Conservation (phyloP, 1,284 basidiomycete species). For the Microbotryum lychnidis-dioicae region DNA sequence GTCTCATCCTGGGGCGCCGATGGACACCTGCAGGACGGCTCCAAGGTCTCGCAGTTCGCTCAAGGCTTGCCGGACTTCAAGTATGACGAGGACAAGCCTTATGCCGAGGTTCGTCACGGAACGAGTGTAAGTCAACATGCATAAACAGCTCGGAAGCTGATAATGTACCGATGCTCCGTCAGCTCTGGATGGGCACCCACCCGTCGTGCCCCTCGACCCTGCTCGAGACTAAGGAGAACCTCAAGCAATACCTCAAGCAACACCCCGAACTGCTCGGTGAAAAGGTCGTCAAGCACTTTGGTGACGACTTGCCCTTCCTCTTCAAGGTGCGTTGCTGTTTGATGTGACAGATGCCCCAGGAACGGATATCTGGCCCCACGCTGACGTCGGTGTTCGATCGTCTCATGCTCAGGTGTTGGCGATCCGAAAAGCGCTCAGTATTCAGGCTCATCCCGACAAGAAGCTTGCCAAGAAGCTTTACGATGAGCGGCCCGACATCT, state of each 20-base stretch:
- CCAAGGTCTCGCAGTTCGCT: slow-evolving; percentile 50
- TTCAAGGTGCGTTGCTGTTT: slow-evolving; percentile 59
- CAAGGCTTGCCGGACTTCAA: slow-evolving; percentile 46
- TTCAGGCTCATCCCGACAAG: slow-evolving; percentile 97
- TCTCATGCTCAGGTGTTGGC: slow-evolving; percentile 48
- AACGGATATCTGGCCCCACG: background rate
- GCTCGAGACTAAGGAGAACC: slow-evolving; percentile 43
- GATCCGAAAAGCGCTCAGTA: slow-evolving; percentile 88
- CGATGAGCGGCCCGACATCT: slow-evolving; percentile 66
- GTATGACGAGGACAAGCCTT: slow-evolving; percentile 52
- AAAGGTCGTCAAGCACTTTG: slow-evolving; percentile 55
- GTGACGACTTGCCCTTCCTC: slow-evolving; percentile 72
- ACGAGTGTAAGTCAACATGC: background rate
- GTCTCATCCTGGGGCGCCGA: background rate
- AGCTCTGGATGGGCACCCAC: slow-evolving; percentile 99
- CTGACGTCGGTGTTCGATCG: slow-evolving; percentile 34
- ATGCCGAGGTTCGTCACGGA: slow-evolving; percentile 52
- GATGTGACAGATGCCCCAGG: background rate
- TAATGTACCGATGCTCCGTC: background rate
- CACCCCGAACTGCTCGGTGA: slow-evolving; percentile 59
- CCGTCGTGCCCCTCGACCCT: slow-evolving; percentile 72
- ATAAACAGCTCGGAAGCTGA: background rate
- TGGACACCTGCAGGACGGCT: slow-evolving; percentile 31
- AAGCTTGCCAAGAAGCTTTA: slow-evolving; percentile 69
- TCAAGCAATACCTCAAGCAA: slow-evolving; percentile 56